Percentiles rank a stretch among this genome's conserved stretches.
phyloP scores from a whole-genome alignment of 768 basidiomycete species.

The Mycena vulgaris region DNA sequence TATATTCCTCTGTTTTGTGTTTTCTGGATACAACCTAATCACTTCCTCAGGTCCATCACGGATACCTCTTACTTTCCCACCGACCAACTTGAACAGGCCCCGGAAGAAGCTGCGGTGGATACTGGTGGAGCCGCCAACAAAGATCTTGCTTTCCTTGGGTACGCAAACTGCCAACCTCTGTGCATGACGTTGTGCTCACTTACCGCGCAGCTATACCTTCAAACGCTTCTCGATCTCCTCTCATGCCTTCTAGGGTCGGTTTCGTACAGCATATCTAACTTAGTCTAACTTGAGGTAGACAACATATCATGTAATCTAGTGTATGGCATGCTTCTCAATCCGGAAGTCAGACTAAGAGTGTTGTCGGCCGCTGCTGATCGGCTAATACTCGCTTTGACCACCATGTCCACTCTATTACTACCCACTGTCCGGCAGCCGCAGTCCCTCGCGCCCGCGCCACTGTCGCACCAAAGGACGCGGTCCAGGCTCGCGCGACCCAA shows the following conservation, averaged over 20 bases:
- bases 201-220: slow-evolving; percentile 77
- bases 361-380: too few species aligned
- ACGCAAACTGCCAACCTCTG: slow-evolving; percentile 39
- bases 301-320: neutral
- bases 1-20: neutral
- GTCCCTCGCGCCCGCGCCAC: slow-evolving; percentile 29
- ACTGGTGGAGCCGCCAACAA: slow-evolving; percentile 60
- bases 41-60: slow-evolving; percentile 75
- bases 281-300: too few species aligned
- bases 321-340: too few species aligned
- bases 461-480: slow-evolving; percentile 31
- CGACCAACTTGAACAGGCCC: slow-evolving; percentile 88
- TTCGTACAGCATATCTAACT: neutral
- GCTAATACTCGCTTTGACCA: slow-evolving; percentile 25
- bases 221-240: slow-evolving; percentile 81
- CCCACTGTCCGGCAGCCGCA: slow-evolving; percentile 28
- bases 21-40: neutral
- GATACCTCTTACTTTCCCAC: slow-evolving; percentile 98
- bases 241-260: slow-evolving; percentile 58
- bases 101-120: slow-evolving; percentile 61
- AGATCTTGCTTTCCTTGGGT: slow-evolving; percentile 81
- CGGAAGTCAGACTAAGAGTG: too few species aligned
- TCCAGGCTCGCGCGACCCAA: slow-evolving; percentile 40
- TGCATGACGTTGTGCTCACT: neutral
- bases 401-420: slow-evolving; percentile 31